Conservation (phyloP, 352 stramenopile species). For the Aphanomyces euteiches region DNA sequence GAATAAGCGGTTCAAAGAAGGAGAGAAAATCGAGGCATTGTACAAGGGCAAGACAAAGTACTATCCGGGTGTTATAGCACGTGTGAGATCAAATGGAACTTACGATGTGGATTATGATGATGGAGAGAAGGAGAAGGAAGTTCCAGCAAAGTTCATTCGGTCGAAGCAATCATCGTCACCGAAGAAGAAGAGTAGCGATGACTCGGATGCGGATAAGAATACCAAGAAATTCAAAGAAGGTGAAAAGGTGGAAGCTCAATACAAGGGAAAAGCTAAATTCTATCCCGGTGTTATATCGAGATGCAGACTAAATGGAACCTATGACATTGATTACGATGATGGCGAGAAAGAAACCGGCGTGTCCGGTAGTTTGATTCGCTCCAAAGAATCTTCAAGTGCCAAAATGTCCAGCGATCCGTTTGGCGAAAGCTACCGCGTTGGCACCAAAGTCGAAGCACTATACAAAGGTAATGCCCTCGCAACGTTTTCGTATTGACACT, state of each 20-base stretch:
- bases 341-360: slow-evolving; percentile 37
- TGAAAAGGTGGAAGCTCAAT: slow-evolving; percentile 59
- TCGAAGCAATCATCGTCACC: slow-evolving; percentile 4
- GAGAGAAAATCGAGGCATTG: slow-evolving; percentile 41
- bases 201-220: slow-evolving; percentile 22
- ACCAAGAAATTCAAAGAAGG: slow-evolving; percentile 40
- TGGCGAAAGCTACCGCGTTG: slow-evolving; percentile 16
- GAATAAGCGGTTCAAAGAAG: slow-evolving; percentile 29
- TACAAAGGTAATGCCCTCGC: slow-evolving; percentile 29
- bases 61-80: slow-evolving; percentile 38
- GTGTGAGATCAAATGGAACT: slow-evolving; percentile 37
- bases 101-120: slow-evolving; percentile 56
- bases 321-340: slow-evolving; percentile 42
- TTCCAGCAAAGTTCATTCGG: slow-evolving; percentile 10
- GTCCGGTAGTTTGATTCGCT: slow-evolving; percentile 22
- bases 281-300: slow-evolving; percentile 71
- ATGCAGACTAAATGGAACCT: slow-evolving; percentile 41
- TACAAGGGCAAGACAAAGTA: slow-evolving; percentile 40
- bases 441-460: slow-evolving; percentile 39
- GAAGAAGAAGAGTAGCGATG: slow-evolving; percentile 23
- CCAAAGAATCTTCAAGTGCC: slow-evolving; percentile 36
- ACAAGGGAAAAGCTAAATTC: slow-evolving; percentile 57
- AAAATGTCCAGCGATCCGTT: slow-evolving; percentile 21
- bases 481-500: background rate
- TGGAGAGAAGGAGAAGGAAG: slow-evolving; percentile 37